A percentile compares a stretch with the other conserved stretches of the same genome.
These are phyloP conservation scores for Botrytis sinoallii DNA, from an alignment of 2,329 filamentous ascomycete genomes.

Conservation along the genomic window DNA sequence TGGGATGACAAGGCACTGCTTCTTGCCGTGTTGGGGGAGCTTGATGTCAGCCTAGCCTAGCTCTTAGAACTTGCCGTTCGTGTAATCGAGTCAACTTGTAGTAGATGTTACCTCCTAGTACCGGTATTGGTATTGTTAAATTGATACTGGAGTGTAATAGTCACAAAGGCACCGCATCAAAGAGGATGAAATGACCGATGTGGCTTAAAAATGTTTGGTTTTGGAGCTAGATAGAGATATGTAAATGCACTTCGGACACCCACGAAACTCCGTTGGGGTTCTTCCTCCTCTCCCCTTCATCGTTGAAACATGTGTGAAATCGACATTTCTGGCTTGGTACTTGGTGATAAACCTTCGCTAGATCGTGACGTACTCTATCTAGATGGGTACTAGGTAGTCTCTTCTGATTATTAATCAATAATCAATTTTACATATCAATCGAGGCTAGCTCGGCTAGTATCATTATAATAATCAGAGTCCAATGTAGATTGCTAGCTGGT, in stretches of 20 bases:
- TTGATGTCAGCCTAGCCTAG: slow-evolving; percentile 4
- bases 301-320: slow-evolving; percentile 10
- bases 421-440: neutral
- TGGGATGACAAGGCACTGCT: slow-evolving; percentile 3
- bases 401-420: neutral
- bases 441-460: neutral
- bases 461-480: neutral
- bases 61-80: neutral
- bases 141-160: neutral
- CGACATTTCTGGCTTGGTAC: neutral
- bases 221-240: neutral
- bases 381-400: neutral
- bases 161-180: neutral
- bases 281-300: neutral
- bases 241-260: neutral
- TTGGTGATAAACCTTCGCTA: neutral
- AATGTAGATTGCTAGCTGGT: neutral
- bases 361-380: neutral
- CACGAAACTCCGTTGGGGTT: neutral
- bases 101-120: neutral
- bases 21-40: neutral
- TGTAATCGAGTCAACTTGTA: neutral
- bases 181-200: neutral
- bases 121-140: neutral
- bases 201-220: neutral